Evolutionary conservation across 306 rosid species (phyloP).

Genomic region (Boehmeria nivea): DNA sequence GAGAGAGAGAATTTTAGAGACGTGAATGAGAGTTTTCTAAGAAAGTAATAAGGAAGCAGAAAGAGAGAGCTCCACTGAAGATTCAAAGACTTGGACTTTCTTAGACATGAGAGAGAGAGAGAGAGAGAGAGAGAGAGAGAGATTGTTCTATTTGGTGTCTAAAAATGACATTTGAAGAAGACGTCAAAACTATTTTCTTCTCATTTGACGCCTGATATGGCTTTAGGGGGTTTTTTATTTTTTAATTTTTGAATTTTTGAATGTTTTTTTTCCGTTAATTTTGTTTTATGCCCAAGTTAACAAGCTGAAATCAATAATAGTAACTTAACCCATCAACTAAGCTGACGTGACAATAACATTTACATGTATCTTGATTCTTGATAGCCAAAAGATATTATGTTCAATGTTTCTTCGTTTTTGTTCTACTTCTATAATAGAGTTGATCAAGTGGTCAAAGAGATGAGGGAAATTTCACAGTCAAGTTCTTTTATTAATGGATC

Average conservation of each 20-base stretch:
- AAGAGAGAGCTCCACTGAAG: not conserved
- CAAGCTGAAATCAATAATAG: not conserved
- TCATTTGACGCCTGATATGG: no score
- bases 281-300: conserved; percentile 1
- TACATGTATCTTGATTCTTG: not conserved
- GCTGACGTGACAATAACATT: not conserved
- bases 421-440: not conserved
- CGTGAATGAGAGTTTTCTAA: conserved; percentile 16
- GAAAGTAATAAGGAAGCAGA: conserved; percentile 7
- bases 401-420: not conserved
- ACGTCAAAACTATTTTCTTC: not conserved
- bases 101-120: not conserved
- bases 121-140: not conserved
- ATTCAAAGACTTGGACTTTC: conserved; percentile 38
- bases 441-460: conserved; percentile 3
- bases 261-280: not conserved
- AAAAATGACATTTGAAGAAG: conserved; percentile 6
- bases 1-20: conserved; percentile 4
- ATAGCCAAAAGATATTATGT: no score
- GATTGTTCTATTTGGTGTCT: not conserved
- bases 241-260: no score
- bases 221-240: no score
- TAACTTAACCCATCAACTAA: not conserved
- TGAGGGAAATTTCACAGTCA: no score
- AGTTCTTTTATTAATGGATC: no score